These are phyloP conservation scores for Ogataea trehaloabstinens DNA, from an alignment of 805 yeast species.

Conservation along the genomic window DNA sequence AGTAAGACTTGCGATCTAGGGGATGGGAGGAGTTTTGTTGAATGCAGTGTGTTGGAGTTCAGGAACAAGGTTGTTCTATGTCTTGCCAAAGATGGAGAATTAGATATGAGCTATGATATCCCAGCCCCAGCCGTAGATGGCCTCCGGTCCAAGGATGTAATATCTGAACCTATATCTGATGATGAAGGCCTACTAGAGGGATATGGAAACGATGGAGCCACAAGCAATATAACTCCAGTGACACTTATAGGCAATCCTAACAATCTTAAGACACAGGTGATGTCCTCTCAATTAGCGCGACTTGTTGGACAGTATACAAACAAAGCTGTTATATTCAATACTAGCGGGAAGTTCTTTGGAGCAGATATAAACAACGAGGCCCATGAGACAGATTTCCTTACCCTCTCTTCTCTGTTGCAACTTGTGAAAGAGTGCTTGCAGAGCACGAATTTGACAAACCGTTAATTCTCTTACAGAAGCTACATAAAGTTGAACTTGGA, in stretches of 20 bases:
- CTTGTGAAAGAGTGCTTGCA: constrained; percentile 14
- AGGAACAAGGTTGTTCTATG: constrained; percentile 41
- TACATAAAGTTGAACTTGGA: too few species aligned
- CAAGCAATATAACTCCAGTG: constrained; percentile 19
- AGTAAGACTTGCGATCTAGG: constrained; percentile 1
- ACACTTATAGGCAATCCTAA: constrained; percentile 46
- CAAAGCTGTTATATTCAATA: constrained; percentile 41
- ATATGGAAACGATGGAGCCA: constrained; percentile 4
- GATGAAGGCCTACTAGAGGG: constrained; percentile 22
- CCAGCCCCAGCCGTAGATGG: constrained; percentile 26
- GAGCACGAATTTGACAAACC: too few species aligned
- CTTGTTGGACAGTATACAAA: constrained; percentile 33
- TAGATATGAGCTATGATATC: constrained; percentile 48
- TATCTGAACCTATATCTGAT: constrained; percentile 8
- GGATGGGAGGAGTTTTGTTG: constrained; percentile 15
- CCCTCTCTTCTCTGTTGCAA: constrained; percentile 38
- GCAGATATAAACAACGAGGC: constrained; percentile 21
- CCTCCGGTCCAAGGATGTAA: constrained; percentile 14
- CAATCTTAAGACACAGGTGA: constrained; percentile 44
- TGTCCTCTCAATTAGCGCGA: constrained; percentile 49
- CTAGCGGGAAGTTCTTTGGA: constrained; percentile 47
- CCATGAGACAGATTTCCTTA: constrained; percentile 39
- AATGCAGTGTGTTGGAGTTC: constrained; percentile 30
- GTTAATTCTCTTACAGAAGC: too few species aligned
- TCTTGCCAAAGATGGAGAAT: constrained; percentile 42